phyloP scores from a whole-genome alignment of 305 asterid genomes.

The Rubia balearica region DNA sequence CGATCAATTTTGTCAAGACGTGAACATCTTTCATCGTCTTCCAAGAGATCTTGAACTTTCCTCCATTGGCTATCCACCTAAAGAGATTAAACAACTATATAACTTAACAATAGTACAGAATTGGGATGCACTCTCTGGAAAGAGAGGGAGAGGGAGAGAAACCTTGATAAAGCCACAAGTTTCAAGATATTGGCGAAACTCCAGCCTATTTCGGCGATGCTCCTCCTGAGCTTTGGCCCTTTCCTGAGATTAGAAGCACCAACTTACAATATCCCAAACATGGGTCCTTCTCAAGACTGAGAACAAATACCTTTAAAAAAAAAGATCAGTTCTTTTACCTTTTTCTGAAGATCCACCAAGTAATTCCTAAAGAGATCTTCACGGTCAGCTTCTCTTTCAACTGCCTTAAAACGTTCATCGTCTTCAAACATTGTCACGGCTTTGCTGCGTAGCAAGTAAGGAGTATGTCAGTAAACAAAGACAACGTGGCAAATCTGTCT shows the following conservation, averaged over 20 bases:
- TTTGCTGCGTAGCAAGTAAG: conserved; percentile 51
- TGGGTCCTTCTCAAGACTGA: neutral
- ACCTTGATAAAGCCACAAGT: conserved; percentile 81
- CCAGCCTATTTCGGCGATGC: conserved; percentile 56
- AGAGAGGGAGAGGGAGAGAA: conserved; percentile 7
- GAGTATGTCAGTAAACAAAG: conserved; percentile 20
- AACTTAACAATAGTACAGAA: conserved; percentile 1
- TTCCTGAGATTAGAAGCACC: conserved; percentile 48
- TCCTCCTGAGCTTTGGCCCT: conserved; percentile 91
- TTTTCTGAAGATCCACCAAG: conserved; percentile 88
- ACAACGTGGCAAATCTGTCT: neutral
- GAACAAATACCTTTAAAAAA: neutral
- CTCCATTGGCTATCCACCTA: conserved; percentile 98
- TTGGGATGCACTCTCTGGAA: neutral
- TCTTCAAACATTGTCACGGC: conserved; percentile 85
- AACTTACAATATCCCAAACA: neutral
- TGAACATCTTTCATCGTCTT: conserved; percentile 89
- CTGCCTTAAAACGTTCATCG: conserved; percentile 92
- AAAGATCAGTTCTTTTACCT: conserved; percentile 31
- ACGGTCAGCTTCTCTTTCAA: conserved; percentile 84
- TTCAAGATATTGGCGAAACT: conserved; percentile 80
- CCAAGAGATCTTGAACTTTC: conserved; percentile 89
- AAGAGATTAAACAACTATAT: conserved; percentile 10
- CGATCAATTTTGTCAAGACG: conserved; percentile 90
- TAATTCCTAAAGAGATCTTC: conserved; percentile 91